A percentile compares a stretch with the other conserved stretches of the same genome.
Evolutionary conservation across 2,329 filamentous ascomycete genomes (phyloP).

Genomic region (Dactylellina cionopaga): DNA sequence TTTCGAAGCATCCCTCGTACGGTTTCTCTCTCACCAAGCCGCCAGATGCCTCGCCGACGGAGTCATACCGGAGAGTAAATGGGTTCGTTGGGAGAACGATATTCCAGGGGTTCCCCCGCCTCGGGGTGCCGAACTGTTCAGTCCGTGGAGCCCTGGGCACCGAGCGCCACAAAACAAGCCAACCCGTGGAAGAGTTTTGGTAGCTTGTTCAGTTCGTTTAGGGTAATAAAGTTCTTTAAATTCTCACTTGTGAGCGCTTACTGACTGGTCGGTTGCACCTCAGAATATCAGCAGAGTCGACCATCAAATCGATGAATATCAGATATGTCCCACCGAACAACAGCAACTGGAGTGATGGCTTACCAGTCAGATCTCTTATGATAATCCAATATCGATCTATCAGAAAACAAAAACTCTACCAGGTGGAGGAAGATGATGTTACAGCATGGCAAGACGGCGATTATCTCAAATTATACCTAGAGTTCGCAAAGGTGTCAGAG

Average conservation of each 20-base stretch:
- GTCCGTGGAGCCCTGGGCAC: constrained; percentile 6
- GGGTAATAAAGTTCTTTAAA: constrained; percentile 3
- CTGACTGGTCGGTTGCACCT: not conserved
- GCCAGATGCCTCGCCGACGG: constrained; percentile 43
- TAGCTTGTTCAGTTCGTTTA: constrained; percentile 41
- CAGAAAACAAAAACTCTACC: constrained; percentile 47
- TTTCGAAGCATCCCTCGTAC: constrained; percentile 44
- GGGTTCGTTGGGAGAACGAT: constrained; percentile 49
- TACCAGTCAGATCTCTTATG: constrained; percentile 38
- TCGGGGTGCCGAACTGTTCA: not conserved
- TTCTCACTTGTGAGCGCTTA: not conserved
- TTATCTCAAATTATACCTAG: constrained; percentile 40
- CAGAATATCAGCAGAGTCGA: constrained; percentile 43
- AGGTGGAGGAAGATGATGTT: constrained; percentile 20
- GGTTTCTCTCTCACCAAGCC: constrained; percentile 38
- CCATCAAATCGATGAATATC: constrained; percentile 47
- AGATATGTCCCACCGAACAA: constrained; percentile 46
- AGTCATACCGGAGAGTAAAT: constrained; percentile 47
- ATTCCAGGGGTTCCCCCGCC: not conserved
- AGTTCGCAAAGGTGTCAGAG: constrained; percentile 42
- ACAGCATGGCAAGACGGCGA: constrained; percentile 40
- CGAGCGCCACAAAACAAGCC: constrained; percentile 11
- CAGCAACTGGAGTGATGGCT: constrained; percentile 27
- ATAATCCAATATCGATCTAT: constrained; percentile 51
- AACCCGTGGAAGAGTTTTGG: constrained; percentile 40